Conservation (phyloP, 2,329 filamentous ascomycete genomes). For the Fusarium protoensiforme region DNA sequence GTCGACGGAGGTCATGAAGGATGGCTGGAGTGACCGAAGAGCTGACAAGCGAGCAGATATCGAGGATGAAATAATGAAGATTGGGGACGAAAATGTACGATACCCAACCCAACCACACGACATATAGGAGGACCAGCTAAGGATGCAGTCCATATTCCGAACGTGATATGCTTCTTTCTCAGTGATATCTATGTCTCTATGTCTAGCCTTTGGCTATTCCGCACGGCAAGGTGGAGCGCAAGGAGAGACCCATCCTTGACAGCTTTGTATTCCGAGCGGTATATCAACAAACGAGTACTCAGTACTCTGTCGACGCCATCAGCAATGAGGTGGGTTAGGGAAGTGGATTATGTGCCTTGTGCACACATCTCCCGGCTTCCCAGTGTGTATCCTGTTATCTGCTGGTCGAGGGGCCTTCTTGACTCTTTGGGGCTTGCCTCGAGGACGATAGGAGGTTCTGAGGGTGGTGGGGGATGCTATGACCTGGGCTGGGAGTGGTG, state of each 20-base stretch:
- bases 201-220: constrained; percentile 53
- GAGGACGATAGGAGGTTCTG: constrained; percentile 6
- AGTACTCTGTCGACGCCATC: constrained; percentile 39
- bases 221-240: constrained; percentile 81
- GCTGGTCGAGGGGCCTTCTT: constrained; percentile 24
- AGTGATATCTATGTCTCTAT: constrained; percentile 13
- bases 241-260: constrained; percentile 79
- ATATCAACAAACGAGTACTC: constrained; percentile 57
- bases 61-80: constrained; percentile 33
- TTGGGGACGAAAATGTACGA: constrained; percentile 48
- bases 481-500: constrained; percentile 50
- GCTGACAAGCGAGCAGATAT: constrained; percentile 39
- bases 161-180: constrained; percentile 6
- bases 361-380: constrained; percentile 54
- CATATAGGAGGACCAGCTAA: constrained; percentile 19
- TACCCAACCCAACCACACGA: constrained; percentile 47
- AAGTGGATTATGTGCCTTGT: constrained; percentile 42
- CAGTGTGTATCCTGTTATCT: constrained; percentile 52
- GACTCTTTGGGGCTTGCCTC: constrained; percentile 10
- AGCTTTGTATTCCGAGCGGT: constrained; percentile 82
- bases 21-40: constrained; percentile 55
- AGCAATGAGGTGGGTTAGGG: constrained; percentile 42
- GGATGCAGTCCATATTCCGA: neutral
- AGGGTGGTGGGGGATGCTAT: constrained; percentile 41
- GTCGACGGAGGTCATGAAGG: constrained; percentile 55